Conservation (phyloP, 1,284 basidiomycete genomes). For the Porodaedalea pini region DNA sequence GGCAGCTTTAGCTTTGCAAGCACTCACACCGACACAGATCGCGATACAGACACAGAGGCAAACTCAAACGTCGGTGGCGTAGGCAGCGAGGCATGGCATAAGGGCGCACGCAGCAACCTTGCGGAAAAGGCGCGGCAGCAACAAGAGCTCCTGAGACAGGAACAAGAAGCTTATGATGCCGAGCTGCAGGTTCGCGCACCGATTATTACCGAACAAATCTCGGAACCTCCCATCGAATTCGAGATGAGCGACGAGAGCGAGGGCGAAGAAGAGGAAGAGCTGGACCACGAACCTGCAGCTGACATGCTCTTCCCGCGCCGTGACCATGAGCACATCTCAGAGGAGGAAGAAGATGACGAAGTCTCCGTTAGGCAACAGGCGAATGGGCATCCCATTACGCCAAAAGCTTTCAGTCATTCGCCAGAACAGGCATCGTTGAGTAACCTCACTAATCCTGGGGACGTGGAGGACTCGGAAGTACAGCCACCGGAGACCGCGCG, state of each 20-base stretch:
- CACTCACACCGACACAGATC: conserved; percentile 49
- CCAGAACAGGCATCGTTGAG: conserved; percentile 7
- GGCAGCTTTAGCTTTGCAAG: conserved; percentile 74
- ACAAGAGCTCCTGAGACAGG: conserved; percentile 48
- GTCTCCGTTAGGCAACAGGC: conserved; percentile 22
- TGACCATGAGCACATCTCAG: conserved; percentile 55
- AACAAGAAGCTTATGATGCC: conserved; percentile 43
- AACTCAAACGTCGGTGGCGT: conserved; percentile 39
- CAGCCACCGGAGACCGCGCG: conserved; percentile 15
- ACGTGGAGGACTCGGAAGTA: conserved; percentile 2
- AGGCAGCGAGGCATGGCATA: conserved; percentile 56
- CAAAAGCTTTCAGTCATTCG: conserved; percentile 1
- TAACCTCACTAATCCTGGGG: conserved; percentile 6
- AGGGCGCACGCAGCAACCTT: conserved; percentile 60
- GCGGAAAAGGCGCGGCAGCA: conserved; percentile 66
- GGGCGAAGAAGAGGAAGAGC: conserved; percentile 51
- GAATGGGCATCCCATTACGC: conserved; percentile 13
- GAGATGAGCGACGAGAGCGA: conserved; percentile 83
- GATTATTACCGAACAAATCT: conserved; percentile 31
- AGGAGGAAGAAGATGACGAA: conserved; percentile 60
- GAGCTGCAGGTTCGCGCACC: conserved; percentile 17
- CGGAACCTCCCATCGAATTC: conserved; percentile 66
- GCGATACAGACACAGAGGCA: conserved; percentile 48
- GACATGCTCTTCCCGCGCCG: conserved; percentile 18
- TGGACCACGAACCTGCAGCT: conserved; percentile 22